phyloP scores from a whole-genome alignment of 345 rosid genomes.

The Nasturtium officinale region DNA sequence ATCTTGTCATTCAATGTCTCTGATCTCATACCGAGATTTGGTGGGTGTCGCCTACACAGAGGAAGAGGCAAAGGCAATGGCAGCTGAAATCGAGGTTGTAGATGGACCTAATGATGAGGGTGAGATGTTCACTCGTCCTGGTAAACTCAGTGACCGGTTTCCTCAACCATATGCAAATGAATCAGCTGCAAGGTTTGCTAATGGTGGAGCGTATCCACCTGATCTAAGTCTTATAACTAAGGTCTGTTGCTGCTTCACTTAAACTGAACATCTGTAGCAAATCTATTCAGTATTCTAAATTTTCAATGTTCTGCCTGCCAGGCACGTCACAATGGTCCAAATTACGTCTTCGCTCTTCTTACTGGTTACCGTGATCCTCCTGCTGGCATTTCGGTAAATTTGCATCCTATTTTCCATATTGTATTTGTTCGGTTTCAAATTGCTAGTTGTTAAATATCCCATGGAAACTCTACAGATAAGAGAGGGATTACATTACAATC shows the following conservation, averaged over 20 bases:
- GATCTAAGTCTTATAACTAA: slow-evolving; percentile 98
- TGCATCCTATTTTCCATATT: not conserved
- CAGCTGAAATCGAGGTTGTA: slow-evolving; percentile 96
- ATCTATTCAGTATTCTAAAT: slow-evolving; percentile 4
- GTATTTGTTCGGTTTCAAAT: not conserved
- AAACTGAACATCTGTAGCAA: slow-evolving; percentile 17
- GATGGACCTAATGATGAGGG: slow-evolving; percentile 99
- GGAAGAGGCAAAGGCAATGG: slow-evolving; percentile 98
- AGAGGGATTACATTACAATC: slow-evolving; percentile 94
- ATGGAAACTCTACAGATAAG: slow-evolving; percentile 61
- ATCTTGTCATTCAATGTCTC: slow-evolving; percentile 98
- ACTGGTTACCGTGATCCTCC: slow-evolving; percentile 99
- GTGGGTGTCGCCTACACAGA: slow-evolving; percentile 99
- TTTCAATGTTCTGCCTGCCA: slow-evolving; percentile 43
- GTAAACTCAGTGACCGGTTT: slow-evolving; percentile 95
- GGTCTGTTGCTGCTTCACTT: slow-evolving; percentile 51
- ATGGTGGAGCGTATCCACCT: slow-evolving; percentile 99
- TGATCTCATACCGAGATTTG: slow-evolving; percentile 88
- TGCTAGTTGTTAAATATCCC: not conserved
- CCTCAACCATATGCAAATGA: slow-evolving; percentile 94
- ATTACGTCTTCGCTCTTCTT: slow-evolving; percentile 91
- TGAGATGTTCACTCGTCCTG: slow-evolving; percentile 97
- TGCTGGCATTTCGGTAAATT: slow-evolving; percentile 82
- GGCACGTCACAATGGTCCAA: slow-evolving; percentile 99
- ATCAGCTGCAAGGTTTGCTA: slow-evolving; percentile 97